Conservation (phyloP, 441 rosid genomes). For the Pelargonium myrrhifolium region DNA sequence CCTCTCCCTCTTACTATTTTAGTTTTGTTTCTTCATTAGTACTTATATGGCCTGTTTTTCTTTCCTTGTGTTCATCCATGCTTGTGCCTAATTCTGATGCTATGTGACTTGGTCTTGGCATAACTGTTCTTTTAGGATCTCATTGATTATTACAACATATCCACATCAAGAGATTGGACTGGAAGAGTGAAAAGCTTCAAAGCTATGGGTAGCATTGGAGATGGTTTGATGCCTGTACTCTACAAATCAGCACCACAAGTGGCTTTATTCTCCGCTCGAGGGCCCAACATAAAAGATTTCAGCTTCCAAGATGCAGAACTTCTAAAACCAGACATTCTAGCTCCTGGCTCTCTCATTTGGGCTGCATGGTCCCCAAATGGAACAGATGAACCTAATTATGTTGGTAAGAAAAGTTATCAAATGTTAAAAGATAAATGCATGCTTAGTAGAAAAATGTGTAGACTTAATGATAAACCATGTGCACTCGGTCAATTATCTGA, state of each 20-base stretch:
- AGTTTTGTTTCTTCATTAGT: background rate
- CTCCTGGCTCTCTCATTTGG: constrained; percentile 97
- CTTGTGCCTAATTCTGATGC: constrained; percentile 12
- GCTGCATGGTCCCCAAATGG: constrained; percentile 99
- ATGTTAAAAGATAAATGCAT: background rate
- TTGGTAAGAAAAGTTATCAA: constrained; percentile 44
- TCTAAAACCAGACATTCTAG: constrained; percentile 95
- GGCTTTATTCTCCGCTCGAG: constrained; percentile 27
- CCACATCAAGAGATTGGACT: constrained; percentile 27
- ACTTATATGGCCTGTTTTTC: background rate
- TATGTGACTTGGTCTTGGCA: constrained; percentile 15
- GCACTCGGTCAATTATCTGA: background rate
- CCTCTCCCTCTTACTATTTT: background rate
- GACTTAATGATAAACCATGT: background rate
- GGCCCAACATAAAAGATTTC: constrained; percentile 24
- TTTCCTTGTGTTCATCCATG: background rate
- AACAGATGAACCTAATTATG: constrained; percentile 82
- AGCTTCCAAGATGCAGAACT: constrained; percentile 79
- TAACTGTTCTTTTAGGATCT: constrained; percentile 40
- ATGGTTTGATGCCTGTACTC: constrained; percentile 84
- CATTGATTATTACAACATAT: constrained; percentile 23
- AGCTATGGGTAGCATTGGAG: constrained; percentile 52
- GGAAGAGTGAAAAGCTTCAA: constrained; percentile 26
- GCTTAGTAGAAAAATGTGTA: background rate
- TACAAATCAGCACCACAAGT: constrained; percentile 37